Conservation (phyloP, 176 grass and related monocot species). For the Hordeum vulgare region DNA sequence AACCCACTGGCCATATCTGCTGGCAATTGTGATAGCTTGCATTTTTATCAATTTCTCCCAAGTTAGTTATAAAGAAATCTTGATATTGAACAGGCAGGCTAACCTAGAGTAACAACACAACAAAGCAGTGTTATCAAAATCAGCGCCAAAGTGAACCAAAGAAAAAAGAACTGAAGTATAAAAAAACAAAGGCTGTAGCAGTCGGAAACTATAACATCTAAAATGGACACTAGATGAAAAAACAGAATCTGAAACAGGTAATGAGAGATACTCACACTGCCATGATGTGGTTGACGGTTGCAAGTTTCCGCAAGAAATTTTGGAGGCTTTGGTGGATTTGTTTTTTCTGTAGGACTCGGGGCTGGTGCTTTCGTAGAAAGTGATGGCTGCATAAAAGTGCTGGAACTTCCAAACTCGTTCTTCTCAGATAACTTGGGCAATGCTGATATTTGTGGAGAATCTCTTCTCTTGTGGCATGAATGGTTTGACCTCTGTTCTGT, state of each 20-base stretch:
- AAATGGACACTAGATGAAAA: not conserved
- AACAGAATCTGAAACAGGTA: constrained; percentile 17
- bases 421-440: constrained; percentile 48
- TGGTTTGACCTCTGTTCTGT: constrained; percentile 33
- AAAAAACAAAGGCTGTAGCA: constrained; percentile 5
- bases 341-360: constrained; percentile 37
- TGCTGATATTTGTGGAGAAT: constrained; percentile 50
- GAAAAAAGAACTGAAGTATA: constrained; percentile 4
- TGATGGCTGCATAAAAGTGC: constrained; percentile 51
- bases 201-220: constrained; percentile 4
- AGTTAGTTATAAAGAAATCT: constrained; percentile 73
- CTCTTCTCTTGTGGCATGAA: constrained; percentile 51
- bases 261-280: constrained; percentile 24
- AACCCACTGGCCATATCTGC: constrained; percentile 91
- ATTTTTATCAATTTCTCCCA: constrained; percentile 75
- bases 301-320: constrained; percentile 39
- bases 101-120: constrained; percentile 48
- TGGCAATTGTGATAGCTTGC: constrained; percentile 60
- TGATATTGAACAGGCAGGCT: constrained; percentile 76
- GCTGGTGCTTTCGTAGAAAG: constrained; percentile 37
- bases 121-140: constrained; percentile 24
- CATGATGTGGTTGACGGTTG: constrained; percentile 18
- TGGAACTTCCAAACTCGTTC: constrained; percentile 43
- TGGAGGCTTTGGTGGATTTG: constrained; percentile 27
- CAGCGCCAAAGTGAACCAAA: constrained; percentile 19